Evolutionary conservation across 208 protist species (phyloP).

Genomic region (Leptomonas seymouri): DNA sequence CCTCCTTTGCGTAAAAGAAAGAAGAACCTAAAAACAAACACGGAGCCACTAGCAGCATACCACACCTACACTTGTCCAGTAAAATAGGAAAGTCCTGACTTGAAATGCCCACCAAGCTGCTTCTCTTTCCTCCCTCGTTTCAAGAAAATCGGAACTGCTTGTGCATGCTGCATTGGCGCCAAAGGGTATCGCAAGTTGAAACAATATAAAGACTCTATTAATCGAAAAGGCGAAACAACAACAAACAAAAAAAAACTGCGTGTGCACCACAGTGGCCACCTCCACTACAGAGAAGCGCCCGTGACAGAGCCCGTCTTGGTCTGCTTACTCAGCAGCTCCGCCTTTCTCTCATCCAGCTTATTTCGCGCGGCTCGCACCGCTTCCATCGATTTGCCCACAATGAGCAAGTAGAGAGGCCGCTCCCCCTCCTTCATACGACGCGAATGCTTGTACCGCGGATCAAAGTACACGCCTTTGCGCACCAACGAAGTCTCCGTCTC

Average conservation of each 20-base stretch:
- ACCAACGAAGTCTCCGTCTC: constrained; percentile 77
- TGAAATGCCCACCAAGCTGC: too few species aligned
- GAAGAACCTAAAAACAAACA: too few species aligned
- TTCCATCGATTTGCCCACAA: constrained; percentile 73
- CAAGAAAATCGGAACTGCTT: too few species aligned
- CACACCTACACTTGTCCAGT: too few species aligned
- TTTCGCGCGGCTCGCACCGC: constrained; percentile 63
- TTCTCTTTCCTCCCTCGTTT: too few species aligned
- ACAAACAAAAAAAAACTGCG: constrained; percentile 6
- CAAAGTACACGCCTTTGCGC: constrained; percentile 87
- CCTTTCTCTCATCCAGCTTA: constrained; percentile 69
- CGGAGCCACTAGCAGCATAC: too few species aligned
- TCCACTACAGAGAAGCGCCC: constrained; percentile 44
- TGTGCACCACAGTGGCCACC: not conserved
- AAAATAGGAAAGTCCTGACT: too few species aligned
- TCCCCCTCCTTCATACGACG: constrained; percentile 80
- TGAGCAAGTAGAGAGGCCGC: constrained; percentile 75
- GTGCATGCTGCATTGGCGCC: too few species aligned
- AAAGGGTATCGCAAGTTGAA: too few species aligned
- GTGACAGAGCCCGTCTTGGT: constrained; percentile 53
- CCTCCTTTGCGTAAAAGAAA: too few species aligned
- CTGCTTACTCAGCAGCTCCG: constrained; percentile 58
- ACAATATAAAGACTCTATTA: too few species aligned
- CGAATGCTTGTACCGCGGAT: constrained; percentile 72
- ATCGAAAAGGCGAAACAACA: not conserved